Evolutionary conservation across 768 basidiomycete species (phyloP).

Genomic region (Suillus decipiens): DNA sequence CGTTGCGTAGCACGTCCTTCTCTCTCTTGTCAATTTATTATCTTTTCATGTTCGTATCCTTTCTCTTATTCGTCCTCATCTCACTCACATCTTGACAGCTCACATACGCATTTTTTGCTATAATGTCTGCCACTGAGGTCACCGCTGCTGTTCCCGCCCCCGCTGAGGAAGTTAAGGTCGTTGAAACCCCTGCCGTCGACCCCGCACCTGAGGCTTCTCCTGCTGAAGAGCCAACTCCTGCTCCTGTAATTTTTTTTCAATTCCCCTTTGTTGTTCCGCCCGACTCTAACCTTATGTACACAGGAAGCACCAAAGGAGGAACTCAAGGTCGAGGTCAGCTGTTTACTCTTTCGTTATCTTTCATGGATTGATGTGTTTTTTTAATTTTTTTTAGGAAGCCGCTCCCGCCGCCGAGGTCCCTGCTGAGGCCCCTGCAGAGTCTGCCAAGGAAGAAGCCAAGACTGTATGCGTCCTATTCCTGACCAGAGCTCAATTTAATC

Average conservation of each 20-base stretch:
- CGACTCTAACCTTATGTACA: slow-evolving; percentile 5
- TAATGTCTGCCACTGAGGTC: slow-evolving; percentile 84
- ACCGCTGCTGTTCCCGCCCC: slow-evolving; percentile 39
- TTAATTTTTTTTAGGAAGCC: slow-evolving; percentile 38
- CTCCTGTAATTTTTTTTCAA: slow-evolving; percentile 33
- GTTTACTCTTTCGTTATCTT: too few species aligned
- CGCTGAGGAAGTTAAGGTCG: slow-evolving; percentile 56
- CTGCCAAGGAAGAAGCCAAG: slow-evolving; percentile 46
- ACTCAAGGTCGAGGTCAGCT: slow-evolving; percentile 39
- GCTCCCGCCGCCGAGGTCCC: slow-evolving; percentile 30
- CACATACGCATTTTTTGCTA: slow-evolving; percentile 55
- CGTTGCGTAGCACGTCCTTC: slow-evolving; percentile 59
- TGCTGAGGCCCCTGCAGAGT: slow-evolving; percentile 23
- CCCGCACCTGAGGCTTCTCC: slow-evolving; percentile 34
- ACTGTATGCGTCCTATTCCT: slow-evolving; percentile 31
- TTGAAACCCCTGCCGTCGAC: slow-evolving; percentile 40
- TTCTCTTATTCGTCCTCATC: not conserved
- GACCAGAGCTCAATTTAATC: slow-evolving; percentile 28
- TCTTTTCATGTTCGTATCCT: slow-evolving; percentile 46
- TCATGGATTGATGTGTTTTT: not conserved
- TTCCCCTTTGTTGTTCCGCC: slow-evolving; percentile 7
- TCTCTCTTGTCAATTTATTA: slow-evolving; percentile 61
- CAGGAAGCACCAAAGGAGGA: slow-evolving; percentile 47
- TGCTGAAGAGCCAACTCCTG: slow-evolving; percentile 35
- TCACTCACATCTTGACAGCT: slow-evolving; percentile 38